Base-by-base conservation (phyloP, 2,329 filamentous ascomycete species). In the Hirsutella rhossiliensis region DNA sequence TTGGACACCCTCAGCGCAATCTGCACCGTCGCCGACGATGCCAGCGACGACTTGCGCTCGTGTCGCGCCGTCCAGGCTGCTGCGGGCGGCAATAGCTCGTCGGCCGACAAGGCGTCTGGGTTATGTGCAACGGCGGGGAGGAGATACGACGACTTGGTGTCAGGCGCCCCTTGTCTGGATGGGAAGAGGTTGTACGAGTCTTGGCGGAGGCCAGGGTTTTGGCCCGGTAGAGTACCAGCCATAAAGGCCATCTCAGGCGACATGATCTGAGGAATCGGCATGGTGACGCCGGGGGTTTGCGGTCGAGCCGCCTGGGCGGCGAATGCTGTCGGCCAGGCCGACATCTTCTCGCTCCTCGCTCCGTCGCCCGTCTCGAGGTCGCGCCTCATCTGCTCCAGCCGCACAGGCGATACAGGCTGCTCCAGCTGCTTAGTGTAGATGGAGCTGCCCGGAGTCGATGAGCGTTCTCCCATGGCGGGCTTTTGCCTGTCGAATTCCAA, bases 1-100 rank as follows among this genome's bases (percentile, higher is more conserved):
- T 71, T 77, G 23, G 81, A 85, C 44, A 86, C 67, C 11, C 82
- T 74, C 15, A 86, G 66, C 2, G 81, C 82, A 42, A 86, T 85
- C 55, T 84, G 80, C 11, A 86, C 80, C 0, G 80, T 85, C 20
- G 80, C 80, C 11, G 76, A 76, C 38, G 81, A 84, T 15, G 68
- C 69, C 37, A 78, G 67, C 1, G 81, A 86, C 5, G 78, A 79
- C 46, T 77, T 69, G 38, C 80, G 71, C 17, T 66, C 64, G 54
- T 75, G 74, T n/a, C 69, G 65, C 1, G 50, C 50, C 12, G 52
- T 41, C 42, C 68, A 67, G 37, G 72, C 61, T 1, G 60, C 63
- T 4, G 67, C 65, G 3, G 71, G 73, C 3, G 70, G 72, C 46
- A 61, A 50, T 38, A 62, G 49, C 13, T 45, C n/a, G 17, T 47